phyloP scores from a whole-genome alignment of 345 rosid genomes.

The Citrus cavaleriei region DNA sequence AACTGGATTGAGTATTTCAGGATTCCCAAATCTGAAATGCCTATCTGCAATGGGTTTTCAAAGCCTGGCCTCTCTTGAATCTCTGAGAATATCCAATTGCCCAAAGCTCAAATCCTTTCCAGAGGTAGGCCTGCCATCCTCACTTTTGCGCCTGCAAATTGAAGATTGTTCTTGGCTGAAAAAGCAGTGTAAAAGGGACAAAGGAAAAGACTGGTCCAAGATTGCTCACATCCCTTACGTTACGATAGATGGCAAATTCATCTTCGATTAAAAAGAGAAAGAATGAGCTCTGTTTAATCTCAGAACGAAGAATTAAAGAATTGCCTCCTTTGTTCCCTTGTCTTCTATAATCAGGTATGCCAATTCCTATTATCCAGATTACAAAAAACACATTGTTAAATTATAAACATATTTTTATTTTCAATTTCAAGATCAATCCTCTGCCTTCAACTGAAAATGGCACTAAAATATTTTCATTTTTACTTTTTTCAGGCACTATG shows the following conservation, averaged over 20 bases:
- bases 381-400: too few species aligned
- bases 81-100: neutral
- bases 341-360: too few species aligned
- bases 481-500: too few species aligned
- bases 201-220: neutral
- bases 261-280: neutral
- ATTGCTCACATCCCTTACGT: too few species aligned
- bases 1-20: neutral
- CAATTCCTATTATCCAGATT: neutral
- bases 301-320: too few species aligned
- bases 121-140: neutral
- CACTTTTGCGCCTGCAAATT: rapidly evolving
- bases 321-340: too few species aligned
- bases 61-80: neutral
- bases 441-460: too few species aligned
- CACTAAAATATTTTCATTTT: too few species aligned
- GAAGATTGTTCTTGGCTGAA: neutral
- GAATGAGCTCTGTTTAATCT: neutral
- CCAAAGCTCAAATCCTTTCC: neutral
- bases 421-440: too few species aligned
- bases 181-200: neutral
- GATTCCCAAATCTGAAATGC: neutral
- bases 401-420: neutral
- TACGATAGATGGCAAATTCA: neutral
- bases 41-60: neutral